phyloP scores from a whole-genome alignment of 1,284 basidiomycete genomes.

The Puccinia triticina region DNA sequence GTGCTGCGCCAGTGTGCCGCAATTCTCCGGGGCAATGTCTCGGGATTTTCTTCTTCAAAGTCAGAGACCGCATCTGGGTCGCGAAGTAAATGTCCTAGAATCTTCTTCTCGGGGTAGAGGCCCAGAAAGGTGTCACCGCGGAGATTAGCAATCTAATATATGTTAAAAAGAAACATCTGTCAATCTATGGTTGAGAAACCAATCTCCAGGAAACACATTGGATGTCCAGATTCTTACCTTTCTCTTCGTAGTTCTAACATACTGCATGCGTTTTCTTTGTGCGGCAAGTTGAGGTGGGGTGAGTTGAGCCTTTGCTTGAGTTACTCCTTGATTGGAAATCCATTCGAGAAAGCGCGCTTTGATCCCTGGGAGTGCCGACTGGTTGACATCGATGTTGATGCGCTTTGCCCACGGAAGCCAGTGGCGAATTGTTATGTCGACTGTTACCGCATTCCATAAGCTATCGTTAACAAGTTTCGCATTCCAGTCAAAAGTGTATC shows the following conservation, averaged over 20 bases:
- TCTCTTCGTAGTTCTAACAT: background rate
- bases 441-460: background rate
- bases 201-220: background rate
- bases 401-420: too few species aligned
- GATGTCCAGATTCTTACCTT: background rate
- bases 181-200: background rate
- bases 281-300: background rate
- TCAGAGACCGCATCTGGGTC: background rate
- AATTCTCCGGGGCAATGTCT: background rate
- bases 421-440: background rate
- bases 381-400: background rate
- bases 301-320: background rate
- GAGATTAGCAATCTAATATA: background rate
- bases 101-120: background rate
- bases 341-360: slow-evolving; percentile 5
- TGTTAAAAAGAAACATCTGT: background rate
- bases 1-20: background rate
- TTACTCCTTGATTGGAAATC: background rate
- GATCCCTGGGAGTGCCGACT: background rate
- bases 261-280: background rate
- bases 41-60: background rate
- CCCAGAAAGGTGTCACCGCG: background rate
- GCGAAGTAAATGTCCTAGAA: too few species aligned
- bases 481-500: slow-evolving; percentile 11
- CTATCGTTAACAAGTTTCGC: background rate